Base-by-base conservation (phyloP, 306 rosid genomes). In the Biancaea sappan region DNA sequence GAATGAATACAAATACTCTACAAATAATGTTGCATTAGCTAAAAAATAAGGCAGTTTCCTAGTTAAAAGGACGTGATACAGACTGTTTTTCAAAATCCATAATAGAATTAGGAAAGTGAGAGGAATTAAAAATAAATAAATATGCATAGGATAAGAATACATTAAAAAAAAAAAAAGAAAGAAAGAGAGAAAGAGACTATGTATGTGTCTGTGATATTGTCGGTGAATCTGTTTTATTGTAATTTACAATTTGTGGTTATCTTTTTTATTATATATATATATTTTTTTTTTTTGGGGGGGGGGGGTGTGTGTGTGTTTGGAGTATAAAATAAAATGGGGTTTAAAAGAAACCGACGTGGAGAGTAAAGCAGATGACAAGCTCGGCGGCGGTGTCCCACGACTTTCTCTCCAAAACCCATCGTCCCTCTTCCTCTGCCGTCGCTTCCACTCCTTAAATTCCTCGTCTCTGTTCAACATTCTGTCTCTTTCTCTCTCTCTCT, bases 341-440 rank as follows among this genome's bases (percentile, higher is more conserved):
- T 63, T 53, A 52, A 52, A 79, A 65, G 79, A 80, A 66, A 79
- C 68, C 82, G 85, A 92, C 90, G 95, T 94, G 95, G 88, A 86
- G 58, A 82, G 65, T 71, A 51, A 81, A 83, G 73, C 87, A 87
- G 83, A 87, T 80, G 95, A 88, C 85, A 84, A 84, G 57, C 73
- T 78, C 43, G 69, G 92, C 75, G 89, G 84, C 78, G 71, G 79
- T 84, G 83, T 81, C 88, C 76, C 75, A 87, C 73, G 83, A 70
- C 41, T 25, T 31, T 38, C 60, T 71, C 76, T 12, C 60, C 73
- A 79, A 69, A 74, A 53, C n/a, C 52, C 59, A 18, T 48, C 10
- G n/a, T 71, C 76, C 48, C 4, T 58, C 37, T 3, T 53, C 14
- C 5, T 11, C 74, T 59, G 5, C 65, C 77, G 54, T 80, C 44